Conservation (phyloP, 305 asterid genomes). For the Fraxinus greggii region DNA sequence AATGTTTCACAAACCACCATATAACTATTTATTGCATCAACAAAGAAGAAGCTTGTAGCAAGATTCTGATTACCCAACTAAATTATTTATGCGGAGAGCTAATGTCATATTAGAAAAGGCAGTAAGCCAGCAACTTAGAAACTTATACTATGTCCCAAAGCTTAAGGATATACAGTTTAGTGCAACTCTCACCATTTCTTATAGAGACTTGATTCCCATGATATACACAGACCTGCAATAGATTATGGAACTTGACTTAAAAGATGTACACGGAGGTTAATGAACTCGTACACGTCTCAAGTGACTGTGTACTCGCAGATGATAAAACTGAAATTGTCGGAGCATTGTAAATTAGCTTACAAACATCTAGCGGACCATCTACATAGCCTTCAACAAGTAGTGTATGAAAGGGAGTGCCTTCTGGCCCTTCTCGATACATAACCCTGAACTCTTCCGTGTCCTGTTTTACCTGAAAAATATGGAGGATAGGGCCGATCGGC, state of each 20-base stretch:
- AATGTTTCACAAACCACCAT: neutral
- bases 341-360: slow-evolving; percentile 49
- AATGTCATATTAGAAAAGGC: neutral
- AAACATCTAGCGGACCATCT: slow-evolving; percentile 85
- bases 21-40: neutral
- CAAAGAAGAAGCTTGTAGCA: neutral
- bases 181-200: slow-evolving; percentile 57
- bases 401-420: slow-evolving; percentile 79
- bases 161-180: neutral
- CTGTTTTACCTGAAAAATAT: slow-evolving; percentile 59
- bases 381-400: slow-evolving; percentile 85
- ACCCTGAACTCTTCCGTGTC: slow-evolving; percentile 82
- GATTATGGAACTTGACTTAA: slow-evolving; percentile 2
- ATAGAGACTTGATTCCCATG: slow-evolving; percentile 71
- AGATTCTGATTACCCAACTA: neutral
- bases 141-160: neutral
- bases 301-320: neutral
- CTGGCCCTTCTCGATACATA: slow-evolving; percentile 91
- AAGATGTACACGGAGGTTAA: neutral
- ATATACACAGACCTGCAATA: slow-evolving; percentile 72
- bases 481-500: neutral
- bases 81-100: neutral
- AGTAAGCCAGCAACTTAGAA: neutral
- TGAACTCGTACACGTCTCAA: neutral
- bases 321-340: slow-evolving; percentile 2